Evolutionary conservation across 768 basidiomycete species (phyloP), one percentile per base, ranked within the genome.

Genomic region (Rhodotorula taiwanensis): DNA sequence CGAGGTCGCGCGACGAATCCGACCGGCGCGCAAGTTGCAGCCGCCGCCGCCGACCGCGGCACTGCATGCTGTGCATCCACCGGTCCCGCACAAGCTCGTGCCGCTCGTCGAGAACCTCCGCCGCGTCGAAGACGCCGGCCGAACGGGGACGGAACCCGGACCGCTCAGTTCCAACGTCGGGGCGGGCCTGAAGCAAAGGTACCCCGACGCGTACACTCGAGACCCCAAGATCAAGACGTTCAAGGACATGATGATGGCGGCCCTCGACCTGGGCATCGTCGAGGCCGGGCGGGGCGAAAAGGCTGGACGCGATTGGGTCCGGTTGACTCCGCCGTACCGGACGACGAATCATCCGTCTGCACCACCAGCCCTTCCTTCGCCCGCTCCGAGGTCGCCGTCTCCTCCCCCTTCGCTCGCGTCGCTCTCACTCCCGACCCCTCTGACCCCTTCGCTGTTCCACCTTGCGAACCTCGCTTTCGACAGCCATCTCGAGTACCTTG

Each of bases 51-150:
- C 48, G 15, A 2, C 39, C 41, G 8, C 28, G 30, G 20, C 48
- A 5, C 11, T 16, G 20, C 34, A 33, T 6, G 3, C 39, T 0
- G 13, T 13, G 20, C 23, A 8, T 6, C 5, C 14, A 10, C 0
- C 20, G 2, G 5, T 48, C 20, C 28, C 36, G 2, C 13, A 16
- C 30, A 33, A 23, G 18, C 14, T 58, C 41, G 13, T 51, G 23
- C 57, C 57, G 18, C 48, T 58, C 39, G 30, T 58, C 41, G 27
- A 42, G 14, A 49, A 28, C n/a, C 11, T 58, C 7, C 57, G 48
- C 48, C 21, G 3, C 1, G 10, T 16, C 4, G 21, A n/a, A 11
- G 3, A 7, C 5, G n/a, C n/a, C n/a, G n/a, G n/a, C n/a, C n/a
- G n/a, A n/a, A n/a, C n/a, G n/a, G n/a, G n/a, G n/a, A n/a, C 4